Conservation (phyloP, 2,329 filamentous ascomycete species). For the Teratosphaeria pseudoeucalypti region DNA sequence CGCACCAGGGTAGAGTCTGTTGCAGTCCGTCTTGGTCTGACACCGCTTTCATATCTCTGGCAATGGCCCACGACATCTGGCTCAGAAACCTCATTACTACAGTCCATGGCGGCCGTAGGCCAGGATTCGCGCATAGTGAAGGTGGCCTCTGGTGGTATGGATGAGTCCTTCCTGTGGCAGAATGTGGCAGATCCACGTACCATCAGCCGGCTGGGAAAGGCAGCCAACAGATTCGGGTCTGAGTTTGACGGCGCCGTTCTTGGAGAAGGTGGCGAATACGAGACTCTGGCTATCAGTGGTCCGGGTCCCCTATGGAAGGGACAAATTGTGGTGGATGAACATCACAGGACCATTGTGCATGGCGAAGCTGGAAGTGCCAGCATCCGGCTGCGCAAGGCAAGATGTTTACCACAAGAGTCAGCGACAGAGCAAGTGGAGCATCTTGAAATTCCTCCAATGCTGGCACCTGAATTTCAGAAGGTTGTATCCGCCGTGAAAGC, state of each 20-base stretch:
- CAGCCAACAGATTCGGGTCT: slow-evolving; percentile 58
- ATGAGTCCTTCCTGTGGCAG: slow-evolving; percentile 69
- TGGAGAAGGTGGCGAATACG: slow-evolving; percentile 92
- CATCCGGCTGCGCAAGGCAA: slow-evolving; percentile 52
- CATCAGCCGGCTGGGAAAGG: slow-evolving; percentile 39
- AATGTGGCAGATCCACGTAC: slow-evolving; percentile 54
- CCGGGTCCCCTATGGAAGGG: slow-evolving; percentile 62
- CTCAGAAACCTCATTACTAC: slow-evolving; percentile 48
- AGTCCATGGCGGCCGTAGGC: slow-evolving; percentile 68
- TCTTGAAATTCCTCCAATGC: slow-evolving; percentile 44
- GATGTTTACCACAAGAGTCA: slow-evolving; percentile 37
- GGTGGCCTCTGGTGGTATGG: slow-evolving; percentile 81
- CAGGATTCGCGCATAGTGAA: slow-evolving; percentile 91
- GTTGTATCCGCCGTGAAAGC: not conserved
- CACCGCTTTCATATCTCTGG: slow-evolving; percentile 82
- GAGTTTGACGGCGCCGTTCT: slow-evolving; percentile 59
- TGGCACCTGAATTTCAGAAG: not conserved
- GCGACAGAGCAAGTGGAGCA: slow-evolving; percentile 1
- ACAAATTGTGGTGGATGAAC: slow-evolving; percentile 52
- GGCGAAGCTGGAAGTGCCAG: slow-evolving; percentile 73
- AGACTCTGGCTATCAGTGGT: slow-evolving; percentile 80
- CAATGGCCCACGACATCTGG: slow-evolving; percentile 66
- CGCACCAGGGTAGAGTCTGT: slow-evolving; percentile 91
- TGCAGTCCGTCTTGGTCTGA: slow-evolving; percentile 69
- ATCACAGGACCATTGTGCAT: slow-evolving; percentile 42